Evolutionary conservation across 2,329 filamentous ascomycete genomes (phyloP), one percentile per base, ranked within the genome.

Genomic region (Pestalotiopsis sp.): DNA sequence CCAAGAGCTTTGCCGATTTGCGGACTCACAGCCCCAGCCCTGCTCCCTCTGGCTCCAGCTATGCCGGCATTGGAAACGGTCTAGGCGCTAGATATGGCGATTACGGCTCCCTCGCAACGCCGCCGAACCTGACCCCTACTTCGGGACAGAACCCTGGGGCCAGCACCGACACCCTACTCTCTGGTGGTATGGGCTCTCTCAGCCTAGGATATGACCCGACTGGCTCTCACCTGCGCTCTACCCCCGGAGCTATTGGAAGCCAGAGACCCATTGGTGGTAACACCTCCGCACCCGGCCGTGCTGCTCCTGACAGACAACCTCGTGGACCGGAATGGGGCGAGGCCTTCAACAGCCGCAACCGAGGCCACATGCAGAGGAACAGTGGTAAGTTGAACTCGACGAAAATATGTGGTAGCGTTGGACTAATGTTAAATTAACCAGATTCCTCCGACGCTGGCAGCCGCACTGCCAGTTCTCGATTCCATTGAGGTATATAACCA

Each of bases 1-100:
- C 95, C 71, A 98, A 98, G 85, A 98, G 95, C 65, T 98, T 98
- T 79, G 96, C 95, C 45, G 96, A 99, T 78, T 84, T 99, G 72
- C 92, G 95, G 72, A 97, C 95, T 1, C 97, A 97, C 82, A 98
- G 95, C 17, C 95, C 95, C 12, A 98, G 95, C 74, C 95, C 96
- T 5, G 95, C 93, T 3, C 91, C 92, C 7, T 97, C 96, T 13
- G 94, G 93, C 20, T 93, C 93, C 5, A 97, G 94, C 83, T 97
- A 97, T 78, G 80, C 78, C 5, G 78, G 81, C 40, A 78, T 89
- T 41, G 82, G 86, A 40, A 83, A 81, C 69, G 83, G 85, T 58
- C 80, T 89, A 14, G 73, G 49, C 14, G 58, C 74, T 40, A 76
- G 77, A 20, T 79, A 78, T 67, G 72, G 73, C 67, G 76, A 79